phyloP scores from a whole-genome alignment of 2,329 filamentous ascomycete species.

The Mycosphaerella sp. region DNA sequence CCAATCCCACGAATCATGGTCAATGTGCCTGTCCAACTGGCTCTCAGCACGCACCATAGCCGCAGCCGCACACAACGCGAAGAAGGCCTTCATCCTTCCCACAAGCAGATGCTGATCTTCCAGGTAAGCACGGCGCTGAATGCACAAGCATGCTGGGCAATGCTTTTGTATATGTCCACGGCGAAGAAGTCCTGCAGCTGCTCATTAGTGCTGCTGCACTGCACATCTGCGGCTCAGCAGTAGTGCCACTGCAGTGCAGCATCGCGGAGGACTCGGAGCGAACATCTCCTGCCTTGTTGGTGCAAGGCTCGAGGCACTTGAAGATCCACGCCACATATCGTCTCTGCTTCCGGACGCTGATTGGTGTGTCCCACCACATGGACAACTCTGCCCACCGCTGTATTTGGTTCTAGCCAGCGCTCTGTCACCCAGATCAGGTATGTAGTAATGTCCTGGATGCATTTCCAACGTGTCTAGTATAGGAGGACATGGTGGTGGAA shows the following conservation, averaged over 20 bases:
- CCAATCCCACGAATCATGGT: neutral
- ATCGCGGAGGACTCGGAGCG: neutral
- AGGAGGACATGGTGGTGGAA: no score
- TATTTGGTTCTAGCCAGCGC: no score
- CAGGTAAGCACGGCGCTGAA: neutral
- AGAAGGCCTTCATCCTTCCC: neutral
- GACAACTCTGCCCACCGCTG: no score
- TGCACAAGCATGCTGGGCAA: neutral
- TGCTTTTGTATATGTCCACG: neutral
- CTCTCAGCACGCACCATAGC: neutral
- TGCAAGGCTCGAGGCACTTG: neutral
- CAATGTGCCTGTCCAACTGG: neutral
- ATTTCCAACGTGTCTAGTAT: no score
- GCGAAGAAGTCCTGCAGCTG: neutral
- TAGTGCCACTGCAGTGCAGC: neutral
- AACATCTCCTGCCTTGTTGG: slow-evolving; percentile 1
- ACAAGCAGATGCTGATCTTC: neutral
- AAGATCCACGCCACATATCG: no score
- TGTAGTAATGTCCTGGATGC: no score
- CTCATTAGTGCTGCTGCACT: neutral
- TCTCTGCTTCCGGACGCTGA: no score
- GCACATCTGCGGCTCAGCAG: neutral
- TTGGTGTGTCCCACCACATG: no score
- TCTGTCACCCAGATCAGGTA: no score
- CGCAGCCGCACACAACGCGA: neutral